Conservation (phyloP, 2,329 filamentous ascomycete genomes). For the Xylaria sp. region DNA sequence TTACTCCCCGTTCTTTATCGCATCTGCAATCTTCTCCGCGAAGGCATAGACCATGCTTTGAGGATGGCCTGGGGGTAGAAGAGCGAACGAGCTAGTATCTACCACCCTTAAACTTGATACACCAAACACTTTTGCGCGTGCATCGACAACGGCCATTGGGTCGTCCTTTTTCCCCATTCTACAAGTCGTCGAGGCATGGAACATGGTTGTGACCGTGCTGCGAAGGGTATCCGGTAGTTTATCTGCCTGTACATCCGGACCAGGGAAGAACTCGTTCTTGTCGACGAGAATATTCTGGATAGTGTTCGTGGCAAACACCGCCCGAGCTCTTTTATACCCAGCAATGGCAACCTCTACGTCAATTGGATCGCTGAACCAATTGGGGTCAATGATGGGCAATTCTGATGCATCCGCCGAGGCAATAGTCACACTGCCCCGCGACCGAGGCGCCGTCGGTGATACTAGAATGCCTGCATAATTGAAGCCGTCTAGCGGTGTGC, state of each 20-base stretch:
- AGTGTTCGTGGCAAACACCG: slow-evolving; percentile 41
- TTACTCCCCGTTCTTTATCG: no score
- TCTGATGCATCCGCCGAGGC: slow-evolving; percentile 5
- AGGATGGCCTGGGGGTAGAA: neutral
- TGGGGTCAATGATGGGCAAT: neutral
- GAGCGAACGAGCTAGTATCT: neutral
- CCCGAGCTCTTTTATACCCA: slow-evolving; percentile 2
- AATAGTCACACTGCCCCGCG: slow-evolving; percentile 13
- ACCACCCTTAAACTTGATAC: neutral
- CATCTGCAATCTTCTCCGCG: no score
- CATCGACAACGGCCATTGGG: neutral
- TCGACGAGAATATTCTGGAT: neutral
- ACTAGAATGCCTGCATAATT: neutral
- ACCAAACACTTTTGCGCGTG: neutral
- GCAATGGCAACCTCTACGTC: neutral
- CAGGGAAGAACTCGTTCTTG: slow-evolving; percentile 26
- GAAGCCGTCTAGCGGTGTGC: neutral
- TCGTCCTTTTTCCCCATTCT: neutral
- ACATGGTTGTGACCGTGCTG: neutral
- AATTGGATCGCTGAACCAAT: neutral
- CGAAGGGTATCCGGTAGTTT: slow-evolving; percentile 13
- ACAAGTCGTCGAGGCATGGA: slow-evolving; percentile 15
- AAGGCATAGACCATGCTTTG: no score
- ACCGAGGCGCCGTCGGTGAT: neutral
- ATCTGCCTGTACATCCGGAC: neutral